Evolutionary conservation across 495 filamentous ascomycete species (phyloP).

Genomic region (Aspergillus sclerotiicarbonarius): DNA sequence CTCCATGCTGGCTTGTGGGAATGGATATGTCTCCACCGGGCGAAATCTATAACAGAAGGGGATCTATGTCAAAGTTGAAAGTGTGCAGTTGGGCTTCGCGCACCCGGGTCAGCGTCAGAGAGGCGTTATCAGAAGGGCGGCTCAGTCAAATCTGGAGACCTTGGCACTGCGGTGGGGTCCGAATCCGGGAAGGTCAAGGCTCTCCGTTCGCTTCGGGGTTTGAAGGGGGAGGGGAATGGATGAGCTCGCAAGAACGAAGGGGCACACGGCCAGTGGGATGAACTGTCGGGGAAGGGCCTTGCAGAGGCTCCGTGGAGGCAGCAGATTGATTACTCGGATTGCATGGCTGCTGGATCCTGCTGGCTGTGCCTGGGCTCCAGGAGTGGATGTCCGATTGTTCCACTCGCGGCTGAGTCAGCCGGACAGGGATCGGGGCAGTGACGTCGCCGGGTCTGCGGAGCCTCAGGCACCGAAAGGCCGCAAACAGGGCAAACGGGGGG

Average conservation of each 20-base stretch:
- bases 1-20: slow-evolving; percentile 62
- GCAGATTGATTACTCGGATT: background rate
- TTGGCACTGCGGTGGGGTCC: slow-evolving; percentile 8
- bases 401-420: background rate
- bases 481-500: slow-evolving; percentile 38
- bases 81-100: background rate
- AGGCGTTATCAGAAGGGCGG: background rate
- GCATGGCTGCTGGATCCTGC: too few relatives aligned
- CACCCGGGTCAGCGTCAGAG: background rate
- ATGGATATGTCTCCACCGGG: background rate
- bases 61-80: background rate
- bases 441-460: slow-evolving; percentile 13
- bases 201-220: background rate
- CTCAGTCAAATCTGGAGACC: slow-evolving; percentile 7
- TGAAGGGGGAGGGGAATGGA: background rate
- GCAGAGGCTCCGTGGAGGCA: background rate
- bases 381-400: background rate
- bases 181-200: background rate
- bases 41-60: background rate
- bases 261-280: background rate
- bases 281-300: background rate
- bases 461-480: slow-evolving; percentile 17
- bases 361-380: background rate
- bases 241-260: background rate
- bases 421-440: slow-evolving; percentile 3